Conservation (phyloP, 768 basidiomycete species). For the Hericium erinaceus region DNA sequence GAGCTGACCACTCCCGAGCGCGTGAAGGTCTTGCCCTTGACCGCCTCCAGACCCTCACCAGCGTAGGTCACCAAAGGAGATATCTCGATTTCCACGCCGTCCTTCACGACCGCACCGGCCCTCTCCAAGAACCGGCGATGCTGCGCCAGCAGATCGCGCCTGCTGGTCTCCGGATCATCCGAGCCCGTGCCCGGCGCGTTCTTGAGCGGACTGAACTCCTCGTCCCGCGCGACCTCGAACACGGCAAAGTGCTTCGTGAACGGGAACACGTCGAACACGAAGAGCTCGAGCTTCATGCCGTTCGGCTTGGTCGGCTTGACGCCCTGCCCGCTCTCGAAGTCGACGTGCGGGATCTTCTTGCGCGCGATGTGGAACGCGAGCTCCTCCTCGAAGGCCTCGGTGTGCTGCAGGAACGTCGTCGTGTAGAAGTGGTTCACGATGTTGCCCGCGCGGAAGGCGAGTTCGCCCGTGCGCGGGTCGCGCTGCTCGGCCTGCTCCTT, state of each 20-base stretch:
- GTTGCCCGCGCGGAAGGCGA: constrained; percentile 90
- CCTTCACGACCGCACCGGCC: constrained; percentile 66
- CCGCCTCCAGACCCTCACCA: constrained; percentile 79
- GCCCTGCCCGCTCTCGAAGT: constrained; percentile 52
- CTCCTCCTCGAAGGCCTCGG: constrained; percentile 74
- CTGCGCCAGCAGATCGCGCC: constrained; percentile 81
- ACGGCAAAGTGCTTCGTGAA: constrained; percentile 77
- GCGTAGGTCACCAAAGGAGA: constrained; percentile 84
- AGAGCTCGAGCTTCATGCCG: constrained; percentile 98
- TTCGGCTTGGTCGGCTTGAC: constrained; percentile 88
- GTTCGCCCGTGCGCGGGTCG: constrained; percentile 58
- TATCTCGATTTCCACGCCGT: constrained; percentile 82
- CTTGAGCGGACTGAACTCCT: constrained; percentile 96
- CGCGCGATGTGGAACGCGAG: constrained; percentile 97
- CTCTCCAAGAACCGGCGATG: constrained; percentile 75
- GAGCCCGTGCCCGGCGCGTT: constrained; percentile 90
- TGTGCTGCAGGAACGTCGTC: constrained; percentile 66
- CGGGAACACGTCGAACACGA: constrained; percentile 98
- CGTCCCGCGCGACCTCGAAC: constrained; percentile 76
- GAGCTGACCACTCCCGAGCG: constrained; percentile 62
- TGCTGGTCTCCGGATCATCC: constrained; percentile 86
- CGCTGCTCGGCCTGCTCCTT: constrained; percentile 77
- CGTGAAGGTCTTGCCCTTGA: constrained; percentile 70
- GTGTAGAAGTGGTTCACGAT: constrained; percentile 99
- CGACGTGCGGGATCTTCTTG: constrained; percentile 90